phyloP scores from a whole-genome alignment of 352 stramenopile genomes.

The Pythium grandisporangium region DNA sequence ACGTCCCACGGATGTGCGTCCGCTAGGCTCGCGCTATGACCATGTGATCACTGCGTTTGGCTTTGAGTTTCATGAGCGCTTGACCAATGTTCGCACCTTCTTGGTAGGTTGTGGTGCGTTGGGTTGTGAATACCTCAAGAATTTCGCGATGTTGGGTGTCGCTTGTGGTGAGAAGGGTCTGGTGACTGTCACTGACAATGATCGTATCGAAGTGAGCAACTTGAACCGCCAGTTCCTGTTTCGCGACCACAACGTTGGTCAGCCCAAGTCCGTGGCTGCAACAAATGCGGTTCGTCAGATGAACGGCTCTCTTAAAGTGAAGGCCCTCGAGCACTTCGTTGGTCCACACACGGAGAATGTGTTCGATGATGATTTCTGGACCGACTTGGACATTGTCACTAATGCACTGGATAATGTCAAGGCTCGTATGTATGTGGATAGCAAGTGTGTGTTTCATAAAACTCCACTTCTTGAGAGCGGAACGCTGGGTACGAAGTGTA shows the following conservation, averaged over 20 bases:
- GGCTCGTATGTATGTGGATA: constrained; percentile 97
- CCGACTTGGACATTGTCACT: constrained; percentile 90
- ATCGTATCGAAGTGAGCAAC: constrained; percentile 85
- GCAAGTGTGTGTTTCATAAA: constrained; percentile 97
- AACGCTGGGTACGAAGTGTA: constrained; percentile 98
- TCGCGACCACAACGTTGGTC: constrained; percentile 78
- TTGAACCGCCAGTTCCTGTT: constrained; percentile 84
- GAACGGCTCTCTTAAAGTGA: constrained; percentile 71
- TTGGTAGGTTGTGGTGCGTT: constrained; percentile 75
- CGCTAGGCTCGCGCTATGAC: constrained; percentile 67
- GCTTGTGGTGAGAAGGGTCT: constrained; percentile 68
- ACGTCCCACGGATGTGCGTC: constrained; percentile 35
- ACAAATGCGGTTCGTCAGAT: constrained; percentile 67
- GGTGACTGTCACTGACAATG: constrained; percentile 80
- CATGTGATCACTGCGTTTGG: constrained; percentile 70
- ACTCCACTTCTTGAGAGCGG: constrained; percentile 96
- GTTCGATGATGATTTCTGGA: constrained; percentile 80
- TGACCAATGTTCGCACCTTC: constrained; percentile 71
- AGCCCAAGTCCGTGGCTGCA: constrained; percentile 76
- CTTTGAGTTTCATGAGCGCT: constrained; percentile 51
- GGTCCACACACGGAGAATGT: constrained; percentile 72
- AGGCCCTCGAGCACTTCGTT: constrained; percentile 74
- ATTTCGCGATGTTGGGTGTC: constrained; percentile 79
- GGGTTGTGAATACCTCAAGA: constrained; percentile 82
- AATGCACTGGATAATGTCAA: constrained; percentile 99